These are phyloP conservation scores for Phymatotrichopsis omnivora DNA, from an alignment of 2,329 filamentous ascomycete genomes.

Conservation along the genomic window DNA sequence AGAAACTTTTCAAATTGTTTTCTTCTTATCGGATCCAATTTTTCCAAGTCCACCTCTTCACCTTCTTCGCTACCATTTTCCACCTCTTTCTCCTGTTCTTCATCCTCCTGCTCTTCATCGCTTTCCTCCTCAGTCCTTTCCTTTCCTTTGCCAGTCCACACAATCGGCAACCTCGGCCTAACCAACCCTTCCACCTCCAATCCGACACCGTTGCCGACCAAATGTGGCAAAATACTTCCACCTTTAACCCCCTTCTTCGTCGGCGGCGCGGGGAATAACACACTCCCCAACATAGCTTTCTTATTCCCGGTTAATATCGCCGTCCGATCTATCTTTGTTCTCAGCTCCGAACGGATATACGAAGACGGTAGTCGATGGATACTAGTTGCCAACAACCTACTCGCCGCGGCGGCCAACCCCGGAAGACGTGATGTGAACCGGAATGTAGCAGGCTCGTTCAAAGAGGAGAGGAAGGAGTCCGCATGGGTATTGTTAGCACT, in stretches of 20 bases:
- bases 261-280: slow-evolving; percentile 23
- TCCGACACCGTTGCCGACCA: slow-evolving; percentile 19
- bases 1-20: background rate
- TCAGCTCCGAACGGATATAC: slow-evolving; percentile 25
- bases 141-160: slow-evolving; percentile 19
- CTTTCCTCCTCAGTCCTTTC: slow-evolving; percentile 3
- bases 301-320: slow-evolving; percentile 27
- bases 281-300: slow-evolving; percentile 28
- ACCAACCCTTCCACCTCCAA: slow-evolving; percentile 20
- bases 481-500: slow-evolving; percentile 24
- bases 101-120: slow-evolving; percentile 7
- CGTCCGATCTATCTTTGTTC: slow-evolving; percentile 30
- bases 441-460: background rate
- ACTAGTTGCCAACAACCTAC: slow-evolving; percentile 22
- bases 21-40: background rate
- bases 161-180: slow-evolving; percentile 25
- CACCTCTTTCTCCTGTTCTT: slow-evolving; percentile 1
- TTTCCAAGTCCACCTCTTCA: background rate
- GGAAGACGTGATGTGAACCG: background rate
- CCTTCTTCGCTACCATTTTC: slow-evolving; percentile 1
- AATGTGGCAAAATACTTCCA: slow-evolving; percentile 28
- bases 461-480: slow-evolving; percentile 26
- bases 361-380: slow-evolving; percentile 23
- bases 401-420: slow-evolving; percentile 19
- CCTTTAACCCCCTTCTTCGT: slow-evolving; percentile 15